Percentiles rank a stretch among this genome's conserved stretches.
Conservation (phyloP, 2,329 filamentous ascomycete species). For the Rutstroemia sp. region DNA sequence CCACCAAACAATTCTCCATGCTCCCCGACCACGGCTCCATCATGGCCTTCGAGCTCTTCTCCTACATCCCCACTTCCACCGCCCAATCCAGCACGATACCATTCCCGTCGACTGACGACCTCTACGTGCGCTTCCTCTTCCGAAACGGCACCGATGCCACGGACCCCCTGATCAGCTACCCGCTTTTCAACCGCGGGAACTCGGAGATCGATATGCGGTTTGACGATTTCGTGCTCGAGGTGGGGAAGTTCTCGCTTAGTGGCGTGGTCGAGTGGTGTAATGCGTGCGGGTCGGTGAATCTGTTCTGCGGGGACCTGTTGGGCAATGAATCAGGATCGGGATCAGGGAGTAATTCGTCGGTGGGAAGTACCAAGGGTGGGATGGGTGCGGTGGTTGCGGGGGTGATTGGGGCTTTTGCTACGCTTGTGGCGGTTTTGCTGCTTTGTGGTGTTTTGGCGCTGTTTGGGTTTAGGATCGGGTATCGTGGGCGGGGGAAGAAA, state of each 20-base stretch:
- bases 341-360: not conserved
- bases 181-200: constrained; percentile 26
- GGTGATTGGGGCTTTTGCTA: constrained; percentile 26
- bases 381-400: constrained; percentile 19
- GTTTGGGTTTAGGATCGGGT: constrained; percentile 22
- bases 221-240: constrained; percentile 22
- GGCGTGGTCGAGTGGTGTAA: constrained; percentile 25
- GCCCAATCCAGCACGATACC: constrained; percentile 14
- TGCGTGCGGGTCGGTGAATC: constrained; percentile 15
- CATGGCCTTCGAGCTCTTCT: constrained; percentile 65
- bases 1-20: constrained; percentile 40
- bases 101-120: constrained; percentile 26
- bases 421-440: constrained; percentile 17
- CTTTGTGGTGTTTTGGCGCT: constrained; percentile 11
- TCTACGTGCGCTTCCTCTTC: constrained; percentile 51
- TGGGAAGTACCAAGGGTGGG: not conserved
- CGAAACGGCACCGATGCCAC: constrained; percentile 38
- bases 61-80: constrained; percentile 32
- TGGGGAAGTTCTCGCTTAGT: constrained; percentile 19
- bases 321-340: not conserved
- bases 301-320: constrained; percentile 24
- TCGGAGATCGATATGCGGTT: constrained; percentile 24
- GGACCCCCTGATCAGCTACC: constrained; percentile 26
- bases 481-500: constrained; percentile 3
- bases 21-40: constrained; percentile 63